A percentile compares a stretch with the other conserved stretches of the same genome.
Conservation (phyloP, 345 rosid genomes). For the Mercurialis annua region DNA sequence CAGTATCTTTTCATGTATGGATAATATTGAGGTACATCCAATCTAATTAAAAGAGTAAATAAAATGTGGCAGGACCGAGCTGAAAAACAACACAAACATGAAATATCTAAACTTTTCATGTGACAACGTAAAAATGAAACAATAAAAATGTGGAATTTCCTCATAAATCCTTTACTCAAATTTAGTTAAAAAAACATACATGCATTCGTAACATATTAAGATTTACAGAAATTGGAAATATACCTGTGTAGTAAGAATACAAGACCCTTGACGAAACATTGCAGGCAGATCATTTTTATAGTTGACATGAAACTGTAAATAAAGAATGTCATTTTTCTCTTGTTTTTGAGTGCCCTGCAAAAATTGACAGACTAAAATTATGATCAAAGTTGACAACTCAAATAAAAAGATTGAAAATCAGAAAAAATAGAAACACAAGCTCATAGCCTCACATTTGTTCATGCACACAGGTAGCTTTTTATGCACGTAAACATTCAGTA, state of each 20-base stretch:
- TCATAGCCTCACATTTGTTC: neutral
- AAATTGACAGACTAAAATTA: conserved; percentile 17
- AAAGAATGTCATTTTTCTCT: conserved; percentile 81
- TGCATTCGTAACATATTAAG: neutral
- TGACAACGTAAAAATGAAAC: neutral
- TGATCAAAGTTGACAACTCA: neutral
- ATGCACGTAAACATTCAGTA: neutral
- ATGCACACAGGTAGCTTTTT: neutral
- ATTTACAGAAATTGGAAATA: neutral
- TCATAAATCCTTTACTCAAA: neutral
- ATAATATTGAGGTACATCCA: neutral
- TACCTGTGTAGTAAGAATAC: conserved; percentile 74
- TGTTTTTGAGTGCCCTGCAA: conserved; percentile 71
- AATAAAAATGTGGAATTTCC: neutral
- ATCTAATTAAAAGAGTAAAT: neutral
- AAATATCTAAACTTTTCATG: neutral
- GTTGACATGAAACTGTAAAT: conserved; percentile 69
- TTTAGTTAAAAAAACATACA: no score
- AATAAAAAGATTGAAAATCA: neutral
- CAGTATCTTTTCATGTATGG: neutral
- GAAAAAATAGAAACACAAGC: neutral
- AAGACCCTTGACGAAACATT: conserved; percentile 86
- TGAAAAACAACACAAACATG: neutral
- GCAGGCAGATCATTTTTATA: conserved; percentile 55
- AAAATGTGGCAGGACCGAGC: neutral